Evolutionary conservation across 148 eudicot genomes (phyloP).

Genomic region (Fagopyrum esculentum): DNA sequence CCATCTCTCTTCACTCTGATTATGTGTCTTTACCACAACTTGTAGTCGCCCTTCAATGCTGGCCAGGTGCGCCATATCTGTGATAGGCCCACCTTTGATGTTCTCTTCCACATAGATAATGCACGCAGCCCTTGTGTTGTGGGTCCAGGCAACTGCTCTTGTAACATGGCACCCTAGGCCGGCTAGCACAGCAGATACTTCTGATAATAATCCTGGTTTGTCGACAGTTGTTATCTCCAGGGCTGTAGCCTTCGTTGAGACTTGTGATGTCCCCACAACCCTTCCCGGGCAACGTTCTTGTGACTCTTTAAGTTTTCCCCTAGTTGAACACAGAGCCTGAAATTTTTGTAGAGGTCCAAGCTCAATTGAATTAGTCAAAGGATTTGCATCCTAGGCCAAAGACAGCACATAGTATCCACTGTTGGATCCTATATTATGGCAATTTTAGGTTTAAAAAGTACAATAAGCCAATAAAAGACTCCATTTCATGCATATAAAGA

Average conservation of each 20-base stretch:
- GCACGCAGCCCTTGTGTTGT: conserved; percentile 63
- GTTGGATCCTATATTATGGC: background rate
- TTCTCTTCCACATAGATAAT: conserved; percentile 56
- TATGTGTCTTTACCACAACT: conserved; percentile 57
- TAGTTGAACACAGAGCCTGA: conserved; percentile 40
- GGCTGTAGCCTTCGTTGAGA: conserved; percentile 24
- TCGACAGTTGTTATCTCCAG: conserved; percentile 71
- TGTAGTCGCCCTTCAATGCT: conserved; percentile 51
- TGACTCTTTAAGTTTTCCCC: conserved; percentile 26
- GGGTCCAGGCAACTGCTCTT: conserved; percentile 76
- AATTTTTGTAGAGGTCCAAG: background rate
- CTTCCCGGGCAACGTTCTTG: conserved; percentile 14
- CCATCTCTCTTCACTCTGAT: conserved; percentile 37
- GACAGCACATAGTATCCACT: background rate
- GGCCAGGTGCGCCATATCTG: conserved; percentile 33
- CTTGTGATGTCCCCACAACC: background rate
- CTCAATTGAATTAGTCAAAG: background rate
- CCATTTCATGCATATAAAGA: background rate
- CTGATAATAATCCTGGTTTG: conserved; percentile 74
- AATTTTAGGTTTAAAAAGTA: background rate
- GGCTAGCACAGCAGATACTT: conserved; percentile 62
- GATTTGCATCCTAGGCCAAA: background rate
- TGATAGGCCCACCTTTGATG: conserved; percentile 27
- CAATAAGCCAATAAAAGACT: background rate
- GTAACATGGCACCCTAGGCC: conserved; percentile 60